These are phyloP conservation scores for Lathyrus sativus DNA, from an alignment of 306 rosid species.

Conservation along the genomic window DNA sequence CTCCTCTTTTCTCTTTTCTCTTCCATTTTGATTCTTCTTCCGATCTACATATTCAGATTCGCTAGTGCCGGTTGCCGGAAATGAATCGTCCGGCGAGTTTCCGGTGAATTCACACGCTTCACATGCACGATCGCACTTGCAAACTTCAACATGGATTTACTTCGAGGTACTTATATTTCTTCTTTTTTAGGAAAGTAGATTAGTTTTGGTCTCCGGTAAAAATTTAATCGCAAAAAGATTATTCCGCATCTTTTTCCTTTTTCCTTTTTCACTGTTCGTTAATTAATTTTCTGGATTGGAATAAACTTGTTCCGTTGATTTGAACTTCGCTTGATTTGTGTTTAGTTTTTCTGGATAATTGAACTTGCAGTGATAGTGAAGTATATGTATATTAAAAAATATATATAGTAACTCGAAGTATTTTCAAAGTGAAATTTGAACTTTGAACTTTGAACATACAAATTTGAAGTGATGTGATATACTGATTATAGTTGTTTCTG, in stretches of 20 bases:
- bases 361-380: background rate
- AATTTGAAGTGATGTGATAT: slow-evolving; percentile 24
- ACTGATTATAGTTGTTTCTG: slow-evolving; percentile 28
- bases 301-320: background rate
- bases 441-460: background rate
- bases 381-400: background rate
- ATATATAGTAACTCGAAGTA: slow-evolving; percentile 26
- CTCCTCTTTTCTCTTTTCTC: background rate
- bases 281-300: slow-evolving; percentile 26
- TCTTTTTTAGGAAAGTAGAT: no score
- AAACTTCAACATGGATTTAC: slow-evolving; percentile 45
- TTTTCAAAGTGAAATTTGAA: slow-evolving; percentile 3
- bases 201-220: slow-evolving; percentile 20
- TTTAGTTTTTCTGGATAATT: slow-evolving; percentile 44
- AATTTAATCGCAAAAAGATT: slow-evolving; percentile 4
- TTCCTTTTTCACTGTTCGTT: background rate
- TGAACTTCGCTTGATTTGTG: slow-evolving; percentile 11
- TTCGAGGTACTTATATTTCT: slow-evolving; percentile 45
- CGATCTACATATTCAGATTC: slow-evolving; percentile 34
- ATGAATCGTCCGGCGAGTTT: slow-evolving; percentile 43
- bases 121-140: slow-evolving; percentile 43
- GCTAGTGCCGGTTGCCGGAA: slow-evolving; percentile 44
- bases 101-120: slow-evolving; percentile 37
- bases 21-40: background rate
- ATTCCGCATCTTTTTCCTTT: background rate